Evolutionary conservation across 208 protist genomes (phyloP), one percentile per base, ranked within the genome.

Genomic region (Crithidia thermophila): DNA sequence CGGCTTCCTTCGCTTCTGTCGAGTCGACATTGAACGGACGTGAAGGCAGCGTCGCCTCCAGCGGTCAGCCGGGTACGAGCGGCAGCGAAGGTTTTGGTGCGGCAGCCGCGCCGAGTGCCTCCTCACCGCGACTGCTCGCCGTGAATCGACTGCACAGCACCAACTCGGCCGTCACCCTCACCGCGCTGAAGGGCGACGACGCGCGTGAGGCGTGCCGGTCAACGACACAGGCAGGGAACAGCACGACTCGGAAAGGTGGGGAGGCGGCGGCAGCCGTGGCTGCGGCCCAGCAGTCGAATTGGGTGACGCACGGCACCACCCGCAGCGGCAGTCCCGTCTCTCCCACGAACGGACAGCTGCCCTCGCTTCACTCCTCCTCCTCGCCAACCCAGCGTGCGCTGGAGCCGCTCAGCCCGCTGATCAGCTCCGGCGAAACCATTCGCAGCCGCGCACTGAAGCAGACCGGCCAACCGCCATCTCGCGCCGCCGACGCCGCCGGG

Each of bases 1-100:
- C 28, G 4, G 40, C 57, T 0, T 62, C 57, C 14, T 25, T 49
- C n/a, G 57, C 42, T 16, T 62, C 57, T 14, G 57, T 36, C 2
- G 57, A 62, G 20, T 62, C 57, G n/a, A 13, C 30, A 3, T 49
- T 27, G 6, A 51, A 23, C 23, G 39, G 40, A 4, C 42, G 28
- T 4, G 57, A 62, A 18, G 57, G 42, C 40, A 62, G 57, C 57
- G 18, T 62, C n/a, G 27, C 34, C 0, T 62, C 57, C 6, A 51
- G n/a, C 30, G 57, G 42, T 4, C 37, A 9, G 13, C 31, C 25
- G 37, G 39, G 23, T 0, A 25, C 3, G 3, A n/a, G 1, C n/a
- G 25, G 6, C 21, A 27, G 45, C 28, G 25, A 11, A 16, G n/a
- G 36, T 30, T 16, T 0, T 2, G 27, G 8, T 30, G 8, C 16